Percentiles rank a stretch among this genome's conserved stretches.
Evolutionary conservation across 208 protist species (phyloP).

Genomic region (Leishmania aethiopica): DNA sequence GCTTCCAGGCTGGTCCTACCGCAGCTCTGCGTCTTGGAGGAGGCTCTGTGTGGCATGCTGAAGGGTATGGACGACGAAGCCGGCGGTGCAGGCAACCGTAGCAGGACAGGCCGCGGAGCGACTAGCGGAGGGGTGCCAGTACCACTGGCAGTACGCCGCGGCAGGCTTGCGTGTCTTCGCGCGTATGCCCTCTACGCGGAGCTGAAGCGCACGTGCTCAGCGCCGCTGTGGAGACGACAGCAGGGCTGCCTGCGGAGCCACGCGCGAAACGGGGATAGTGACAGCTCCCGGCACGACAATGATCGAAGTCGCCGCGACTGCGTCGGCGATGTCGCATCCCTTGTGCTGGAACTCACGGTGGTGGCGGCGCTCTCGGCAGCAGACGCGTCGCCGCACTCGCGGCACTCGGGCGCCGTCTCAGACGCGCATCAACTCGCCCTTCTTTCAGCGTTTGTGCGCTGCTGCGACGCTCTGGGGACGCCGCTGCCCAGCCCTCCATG

Average conservation of each 20-base stretch:
- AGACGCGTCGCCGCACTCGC: not conserved
- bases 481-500: not conserved
- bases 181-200: not conserved
- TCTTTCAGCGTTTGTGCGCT: constrained; percentile 1
- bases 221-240: not conserved
- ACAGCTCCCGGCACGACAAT: not conserved
- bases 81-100: not conserved
- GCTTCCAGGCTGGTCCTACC: not conserved
- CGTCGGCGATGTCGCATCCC: constrained; percentile 2
- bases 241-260: not conserved
- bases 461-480: constrained; percentile 1
- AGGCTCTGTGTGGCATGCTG: constrained; percentile 6
- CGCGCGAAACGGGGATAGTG: not conserved
- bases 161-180: not conserved
- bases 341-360: not conserved
- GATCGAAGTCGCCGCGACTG: not conserved
- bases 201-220: not conserved
- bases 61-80: not conserved
- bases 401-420: not conserved
- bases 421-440: not conserved
- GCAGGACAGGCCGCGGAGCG: not conserved
- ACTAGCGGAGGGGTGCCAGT: not conserved
- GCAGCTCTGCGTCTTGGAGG: constrained; percentile 22
- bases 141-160: not conserved
- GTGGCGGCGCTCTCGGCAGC: constrained; percentile 10